Percentiles rank a stretch among this genome's conserved stretches.
These are phyloP conservation scores for Stylosanthes scabra DNA, from an alignment of 331 rosid genomes.

Conservation along the genomic window DNA sequence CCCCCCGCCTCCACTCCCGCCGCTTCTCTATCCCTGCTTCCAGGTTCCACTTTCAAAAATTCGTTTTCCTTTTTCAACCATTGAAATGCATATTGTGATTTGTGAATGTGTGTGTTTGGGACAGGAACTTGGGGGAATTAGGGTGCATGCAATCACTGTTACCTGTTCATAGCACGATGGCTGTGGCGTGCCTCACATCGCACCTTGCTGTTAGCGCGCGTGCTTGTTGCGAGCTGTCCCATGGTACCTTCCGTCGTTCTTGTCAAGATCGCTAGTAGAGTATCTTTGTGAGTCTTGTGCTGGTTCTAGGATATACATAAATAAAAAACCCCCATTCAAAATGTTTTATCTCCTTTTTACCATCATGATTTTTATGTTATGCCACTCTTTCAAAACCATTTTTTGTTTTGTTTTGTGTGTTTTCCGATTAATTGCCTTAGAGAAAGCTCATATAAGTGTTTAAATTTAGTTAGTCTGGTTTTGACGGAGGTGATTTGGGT, in stretches of 20 bases:
- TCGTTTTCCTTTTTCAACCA: too few relatives aligned
- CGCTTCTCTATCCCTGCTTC: conserved; percentile 69
- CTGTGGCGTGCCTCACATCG: conserved; percentile 65
- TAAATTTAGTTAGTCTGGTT: conserved; percentile 30
- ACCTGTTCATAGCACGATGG: conserved; percentile 55
- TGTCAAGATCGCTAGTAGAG: conserved; percentile 97
- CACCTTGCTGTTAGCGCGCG: conserved; percentile 60
- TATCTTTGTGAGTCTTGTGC: conserved; percentile 96
- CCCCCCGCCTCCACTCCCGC: conserved; percentile 70
- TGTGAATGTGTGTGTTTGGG: background rate
- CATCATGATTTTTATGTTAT: conserved; percentile 10
- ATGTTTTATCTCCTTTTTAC: conserved; percentile 11
- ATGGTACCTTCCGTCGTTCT: conserved; percentile 98
- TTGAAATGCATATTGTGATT: background rate
- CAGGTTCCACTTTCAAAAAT: conserved; percentile 43
- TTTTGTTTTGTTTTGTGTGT: background rate
- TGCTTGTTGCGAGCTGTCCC: conserved; percentile 86
- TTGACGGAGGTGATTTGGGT: conserved; percentile 48
- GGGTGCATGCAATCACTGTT: conserved; percentile 80
- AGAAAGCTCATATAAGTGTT: conserved; percentile 13
- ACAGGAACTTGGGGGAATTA: conserved; percentile 84
- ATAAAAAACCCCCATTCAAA: conserved; percentile 23
- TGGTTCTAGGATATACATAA: conserved; percentile 64
- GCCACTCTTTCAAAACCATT: background rate
- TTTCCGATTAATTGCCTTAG: background rate